Evolutionary conservation across 2,329 filamentous ascomycete species (phyloP).

Genomic region (Paecilomyces sp.): DNA sequence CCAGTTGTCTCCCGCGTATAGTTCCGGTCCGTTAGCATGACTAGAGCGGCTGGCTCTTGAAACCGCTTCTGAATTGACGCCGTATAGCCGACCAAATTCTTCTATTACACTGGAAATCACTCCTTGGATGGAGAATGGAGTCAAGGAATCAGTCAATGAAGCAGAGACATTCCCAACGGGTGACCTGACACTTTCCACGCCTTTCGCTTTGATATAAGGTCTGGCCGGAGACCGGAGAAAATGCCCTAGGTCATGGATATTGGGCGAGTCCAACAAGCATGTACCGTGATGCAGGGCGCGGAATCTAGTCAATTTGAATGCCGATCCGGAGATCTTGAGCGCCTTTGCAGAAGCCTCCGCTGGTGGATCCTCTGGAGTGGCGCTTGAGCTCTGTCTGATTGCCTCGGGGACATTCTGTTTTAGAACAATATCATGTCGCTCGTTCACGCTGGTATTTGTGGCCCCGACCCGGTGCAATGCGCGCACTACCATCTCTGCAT

Average conservation of each 20-base stretch:
- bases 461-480: constrained; percentile 53
- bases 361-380: constrained; percentile 38
- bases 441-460: constrained; percentile 67
- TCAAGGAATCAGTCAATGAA: constrained; percentile 37
- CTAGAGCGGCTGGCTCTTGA: constrained; percentile 22
- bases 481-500: constrained; percentile 89
- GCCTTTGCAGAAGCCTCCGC: constrained; percentile 27
- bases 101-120: constrained; percentile 49
- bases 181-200: constrained; percentile 86
- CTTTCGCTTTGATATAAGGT: constrained; percentile 68
- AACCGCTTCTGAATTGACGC: constrained; percentile 28
- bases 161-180: constrained; percentile 72
- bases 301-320: constrained; percentile 80
- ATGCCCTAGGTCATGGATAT: constrained; percentile 60
- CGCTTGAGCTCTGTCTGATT: constrained; percentile 23
- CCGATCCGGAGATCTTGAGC: constrained; percentile 85
- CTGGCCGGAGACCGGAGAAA: constrained; percentile 74
- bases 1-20: constrained; percentile 26
- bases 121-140: constrained; percentile 40
- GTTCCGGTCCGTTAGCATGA: constrained; percentile 23
- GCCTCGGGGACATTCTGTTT: constrained; percentile 3
- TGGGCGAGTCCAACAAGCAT: constrained; percentile 70
- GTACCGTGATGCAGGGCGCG: constrained; percentile 90
- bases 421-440: constrained; percentile 87
- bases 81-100: constrained; percentile 65